Base-by-base conservation (phyloP, 805 yeast species). In the Barnettozyma californica region DNA sequence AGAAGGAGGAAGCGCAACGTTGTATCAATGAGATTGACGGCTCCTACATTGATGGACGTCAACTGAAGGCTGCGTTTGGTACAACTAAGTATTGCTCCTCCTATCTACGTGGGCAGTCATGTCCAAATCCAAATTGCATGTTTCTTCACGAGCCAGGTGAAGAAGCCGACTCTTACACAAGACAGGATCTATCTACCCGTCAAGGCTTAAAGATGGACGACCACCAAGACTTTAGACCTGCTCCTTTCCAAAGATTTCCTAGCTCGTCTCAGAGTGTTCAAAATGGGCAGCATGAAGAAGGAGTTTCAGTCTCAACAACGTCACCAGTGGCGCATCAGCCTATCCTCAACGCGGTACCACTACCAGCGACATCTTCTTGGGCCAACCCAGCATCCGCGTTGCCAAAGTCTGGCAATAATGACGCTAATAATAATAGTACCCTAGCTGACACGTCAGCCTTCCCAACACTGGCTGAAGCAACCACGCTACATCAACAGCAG, bases 61-160 rank as follows among this genome's bases (percentile, higher is more conserved):
- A 85, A 31, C 75, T 94, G 53, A 77, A 92, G 52, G 99, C 99
- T 14, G 97, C 98, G 0, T 95, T 91, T 66, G 99, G 99, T 64
- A 94, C 99, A 5, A 94, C 99, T 11, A 94, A 94, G 68, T 94
- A 94, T 71, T 94, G 99, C 67, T 88, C 96, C n/a, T 85, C 96
- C 3, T 94, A 94, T 64, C 71, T 94, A 54, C 78, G 97, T 57
- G 97, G 97, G 34, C 95, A 88, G 65, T 84, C 94, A 9, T 94
- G 99, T 70, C 99, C 96, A 51, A 94, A 94, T 68, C 98, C 98
- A 53, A 89, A 90, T 63, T 94, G 99, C 76, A 94, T 94, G 99
- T 94, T 94, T 62, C 75, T 94, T 60, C 99, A 94, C 66, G 99
- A 94, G 68, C 99, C 99, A 7, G 99, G 99, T 50, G 99, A 94